These are phyloP conservation scores for Aspergillus awamori DNA, from an alignment of 2,329 filamentous ascomycete genomes.

Conservation along the genomic window DNA sequence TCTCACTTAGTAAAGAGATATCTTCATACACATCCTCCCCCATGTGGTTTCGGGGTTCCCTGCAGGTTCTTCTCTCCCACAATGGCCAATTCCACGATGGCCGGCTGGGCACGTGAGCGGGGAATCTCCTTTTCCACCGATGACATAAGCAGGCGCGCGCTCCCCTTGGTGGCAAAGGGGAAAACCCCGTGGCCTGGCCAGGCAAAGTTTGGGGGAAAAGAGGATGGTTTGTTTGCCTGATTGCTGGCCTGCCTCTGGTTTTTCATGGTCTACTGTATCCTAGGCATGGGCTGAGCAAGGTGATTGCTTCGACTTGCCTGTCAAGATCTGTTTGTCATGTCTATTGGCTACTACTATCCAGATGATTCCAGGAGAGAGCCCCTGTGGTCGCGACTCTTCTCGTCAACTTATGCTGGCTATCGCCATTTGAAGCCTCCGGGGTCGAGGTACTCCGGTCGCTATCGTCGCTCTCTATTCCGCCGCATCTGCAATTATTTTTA, in stretches of 20 bases:
- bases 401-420: constrained; percentile 34
- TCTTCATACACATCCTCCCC: background rate
- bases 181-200: constrained; percentile 1
- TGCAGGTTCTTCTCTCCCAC: too few relatives aligned
- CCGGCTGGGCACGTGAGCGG: background rate
- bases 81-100: background rate
- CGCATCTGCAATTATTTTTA: constrained; percentile 36
- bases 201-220: background rate
- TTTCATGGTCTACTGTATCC: background rate
- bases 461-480: constrained; percentile 34
- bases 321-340: constrained; percentile 33
- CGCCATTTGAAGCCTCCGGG: constrained; percentile 33
- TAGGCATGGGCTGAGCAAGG: constrained; percentile 20
- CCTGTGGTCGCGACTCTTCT: constrained; percentile 34
- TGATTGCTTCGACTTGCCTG: constrained; percentile 14
- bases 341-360: constrained; percentile 42
- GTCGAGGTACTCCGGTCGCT: constrained; percentile 28
- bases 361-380: constrained; percentile 47
- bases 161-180: background rate
- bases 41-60: background rate
- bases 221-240: background rate
- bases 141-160: constrained; percentile 4
- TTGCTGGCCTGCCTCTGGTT: constrained; percentile 7
- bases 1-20: background rate
- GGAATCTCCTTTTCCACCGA: background rate